phyloP scores from a whole-genome alignment of 164 flowering plant genomes.

The Stephania japonica region DNA sequence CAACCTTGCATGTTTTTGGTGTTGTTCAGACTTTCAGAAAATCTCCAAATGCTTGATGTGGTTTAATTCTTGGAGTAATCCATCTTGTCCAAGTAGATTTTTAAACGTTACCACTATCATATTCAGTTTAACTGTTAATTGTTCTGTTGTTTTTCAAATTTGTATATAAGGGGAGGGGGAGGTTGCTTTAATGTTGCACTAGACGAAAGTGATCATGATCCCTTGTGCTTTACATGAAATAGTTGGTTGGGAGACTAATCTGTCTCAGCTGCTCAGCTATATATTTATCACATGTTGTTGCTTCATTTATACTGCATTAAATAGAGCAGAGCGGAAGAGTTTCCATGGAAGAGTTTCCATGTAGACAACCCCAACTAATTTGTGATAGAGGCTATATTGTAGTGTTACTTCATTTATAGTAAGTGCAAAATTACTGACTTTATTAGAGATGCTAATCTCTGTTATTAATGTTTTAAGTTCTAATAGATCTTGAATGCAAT shows the following conservation, averaged over 20 bases:
- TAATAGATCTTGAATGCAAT: background rate
- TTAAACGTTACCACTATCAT: background rate
- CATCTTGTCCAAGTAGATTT: background rate
- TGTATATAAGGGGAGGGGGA: background rate
- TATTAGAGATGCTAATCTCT: background rate
- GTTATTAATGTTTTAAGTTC: background rate
- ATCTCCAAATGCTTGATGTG: conserved; percentile 12
- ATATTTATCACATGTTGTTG: too few species aligned
- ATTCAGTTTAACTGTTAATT: background rate
- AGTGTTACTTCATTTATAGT: background rate
- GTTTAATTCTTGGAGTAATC: background rate
- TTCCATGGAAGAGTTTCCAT: too few species aligned
- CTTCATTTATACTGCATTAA: background rate
- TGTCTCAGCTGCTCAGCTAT: background rate
- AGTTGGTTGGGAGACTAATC: background rate
- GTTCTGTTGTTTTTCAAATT: background rate
- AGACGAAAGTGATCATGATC: background rate
- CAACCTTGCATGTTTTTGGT: conserved; percentile 5
- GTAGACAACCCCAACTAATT: too few species aligned
- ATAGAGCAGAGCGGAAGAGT: too few species aligned
- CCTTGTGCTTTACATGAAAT: background rate
- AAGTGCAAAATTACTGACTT: background rate
- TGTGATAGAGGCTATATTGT: too few species aligned
- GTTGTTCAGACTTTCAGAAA: conserved; percentile 9
- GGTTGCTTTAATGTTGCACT: background rate